Conservation (phyloP, 1,284 basidiomycete species). For the Tremellales sp. region DNA sequence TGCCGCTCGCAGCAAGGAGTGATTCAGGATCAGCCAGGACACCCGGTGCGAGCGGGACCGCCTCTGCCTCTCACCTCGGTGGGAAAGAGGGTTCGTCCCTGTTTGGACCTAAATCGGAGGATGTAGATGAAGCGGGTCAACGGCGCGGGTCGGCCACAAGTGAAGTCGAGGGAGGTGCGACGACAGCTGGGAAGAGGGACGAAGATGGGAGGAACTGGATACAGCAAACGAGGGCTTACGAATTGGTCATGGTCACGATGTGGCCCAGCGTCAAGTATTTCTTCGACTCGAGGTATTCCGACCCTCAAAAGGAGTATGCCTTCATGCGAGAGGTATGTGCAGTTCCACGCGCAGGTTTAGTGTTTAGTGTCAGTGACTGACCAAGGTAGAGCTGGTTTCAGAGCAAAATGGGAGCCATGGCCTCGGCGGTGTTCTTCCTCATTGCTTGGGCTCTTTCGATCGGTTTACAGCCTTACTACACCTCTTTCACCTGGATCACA, state of each 20-base stretch:
- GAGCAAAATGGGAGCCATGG: constrained; percentile 32
- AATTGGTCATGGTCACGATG: constrained; percentile 24
- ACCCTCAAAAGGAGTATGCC: constrained; percentile 36
- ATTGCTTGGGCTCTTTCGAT: constrained; percentile 37
- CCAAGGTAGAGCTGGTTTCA: constrained; percentile 43
- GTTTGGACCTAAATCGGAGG: constrained; percentile 1
- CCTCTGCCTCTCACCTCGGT: not conserved
- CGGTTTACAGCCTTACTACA: constrained; percentile 21
- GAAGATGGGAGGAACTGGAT: constrained; percentile 18
- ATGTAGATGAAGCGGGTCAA: constrained; percentile 7
- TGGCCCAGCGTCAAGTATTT: constrained; percentile 39
- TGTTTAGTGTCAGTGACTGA: too few species aligned
- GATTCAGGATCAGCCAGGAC: constrained; percentile 33
- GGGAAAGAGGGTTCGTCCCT: constrained; percentile 7
- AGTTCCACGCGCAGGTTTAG: too few species aligned
- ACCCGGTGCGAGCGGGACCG: constrained; percentile 9
- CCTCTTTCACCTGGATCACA: constrained; percentile 24
- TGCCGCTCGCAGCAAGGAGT: constrained; percentile 26
- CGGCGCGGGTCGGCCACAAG: too few species aligned
- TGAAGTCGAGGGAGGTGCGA: constrained; percentile 7
- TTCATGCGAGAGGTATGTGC: constrained; percentile 43
- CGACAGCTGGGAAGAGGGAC: constrained; percentile 13
- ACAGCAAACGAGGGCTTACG: constrained; percentile 19
- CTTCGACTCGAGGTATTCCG: constrained; percentile 40
- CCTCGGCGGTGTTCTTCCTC: constrained; percentile 33